phyloP scores from a whole-genome alignment of 805 yeast species.

The Starmera amethionina region DNA sequence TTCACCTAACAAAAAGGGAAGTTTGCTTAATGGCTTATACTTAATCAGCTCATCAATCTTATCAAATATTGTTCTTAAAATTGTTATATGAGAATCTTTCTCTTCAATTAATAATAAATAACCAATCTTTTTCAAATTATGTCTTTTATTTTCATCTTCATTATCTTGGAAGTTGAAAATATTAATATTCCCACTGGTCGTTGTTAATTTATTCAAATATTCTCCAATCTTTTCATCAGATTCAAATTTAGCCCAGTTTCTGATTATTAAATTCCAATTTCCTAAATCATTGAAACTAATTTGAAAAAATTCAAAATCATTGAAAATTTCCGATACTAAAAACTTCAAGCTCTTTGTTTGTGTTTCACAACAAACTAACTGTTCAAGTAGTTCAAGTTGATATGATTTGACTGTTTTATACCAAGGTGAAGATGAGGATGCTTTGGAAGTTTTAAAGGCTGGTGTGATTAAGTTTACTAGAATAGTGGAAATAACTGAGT shows the following conservation, averaged over 20 bases:
- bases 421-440: slow-evolving; percentile 16
- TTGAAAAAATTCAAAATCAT: slow-evolving; percentile 49
- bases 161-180: slow-evolving; percentile 70
- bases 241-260: slow-evolving; percentile 56
- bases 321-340: slow-evolving; percentile 51
- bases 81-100: slow-evolving; percentile 39
- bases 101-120: slow-evolving; percentile 57
- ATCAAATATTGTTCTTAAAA: slow-evolving; percentile 37
- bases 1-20: slow-evolving; percentile 22
- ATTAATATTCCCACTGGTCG: slow-evolving; percentile 42
- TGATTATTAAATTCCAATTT: slow-evolving; percentile 47
- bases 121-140: slow-evolving; percentile 50
- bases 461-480: slow-evolving; percentile 46
- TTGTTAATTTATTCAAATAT: slow-evolving; percentile 28
- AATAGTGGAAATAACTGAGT: slow-evolving; percentile 38
- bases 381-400: slow-evolving; percentile 35
- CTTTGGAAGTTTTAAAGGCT: slow-evolving; percentile 32
- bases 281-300: slow-evolving; percentile 19
- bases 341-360: slow-evolving; percentile 53
- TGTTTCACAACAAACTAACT: slow-evolving; percentile 15
- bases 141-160: slow-evolving; percentile 43
- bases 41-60: slow-evolving; percentile 34
- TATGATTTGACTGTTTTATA: slow-evolving; percentile 25
- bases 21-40: slow-evolving; percentile 6
- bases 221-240: slow-evolving; percentile 47